A percentile compares a stretch with the other conserved stretches of the same genome.
phyloP scores from a whole-genome alignment of 805 yeast species.

The Dipodascus geniculatus region DNA sequence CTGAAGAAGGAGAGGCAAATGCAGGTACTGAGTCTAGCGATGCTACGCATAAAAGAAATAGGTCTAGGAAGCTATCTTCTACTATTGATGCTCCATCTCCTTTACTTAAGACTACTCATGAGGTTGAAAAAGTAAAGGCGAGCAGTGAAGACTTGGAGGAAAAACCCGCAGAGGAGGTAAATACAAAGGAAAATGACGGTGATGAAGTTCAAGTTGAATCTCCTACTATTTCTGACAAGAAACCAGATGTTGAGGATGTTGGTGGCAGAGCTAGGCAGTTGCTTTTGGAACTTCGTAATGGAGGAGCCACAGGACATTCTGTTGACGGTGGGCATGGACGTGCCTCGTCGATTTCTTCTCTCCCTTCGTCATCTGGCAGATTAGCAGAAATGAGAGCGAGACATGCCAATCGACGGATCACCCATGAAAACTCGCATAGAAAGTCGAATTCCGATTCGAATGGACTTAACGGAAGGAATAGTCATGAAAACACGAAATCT shows the following conservation, averaged over 20 bases:
- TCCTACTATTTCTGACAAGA: not conserved
- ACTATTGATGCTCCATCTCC: not conserved
- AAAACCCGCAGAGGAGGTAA: not conserved
- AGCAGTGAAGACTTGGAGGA: not conserved
- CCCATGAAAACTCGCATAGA: not conserved
- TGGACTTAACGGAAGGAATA: not conserved
- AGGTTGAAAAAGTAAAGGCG: not conserved
- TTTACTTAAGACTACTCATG: not conserved
- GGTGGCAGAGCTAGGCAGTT: conserved; percentile 52
- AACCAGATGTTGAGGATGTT: conserved; percentile 29
- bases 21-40: not conserved
- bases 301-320: conserved; percentile 10
- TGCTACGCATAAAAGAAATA: not conserved
- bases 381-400: conserved; percentile 2
- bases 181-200: not conserved
- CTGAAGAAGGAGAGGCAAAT: conserved; percentile 2
- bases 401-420: not conserved
- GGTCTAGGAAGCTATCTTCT: not conserved
- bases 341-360: not conserved
- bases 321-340: not conserved
- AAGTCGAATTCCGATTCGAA: not conserved
- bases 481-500: not conserved
- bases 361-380: not conserved
- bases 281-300: conserved; percentile 46
- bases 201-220: not conserved